Base-by-base conservation (phyloP, 164 flowering plant genomes). In the Houttuynia cordata region DNA sequence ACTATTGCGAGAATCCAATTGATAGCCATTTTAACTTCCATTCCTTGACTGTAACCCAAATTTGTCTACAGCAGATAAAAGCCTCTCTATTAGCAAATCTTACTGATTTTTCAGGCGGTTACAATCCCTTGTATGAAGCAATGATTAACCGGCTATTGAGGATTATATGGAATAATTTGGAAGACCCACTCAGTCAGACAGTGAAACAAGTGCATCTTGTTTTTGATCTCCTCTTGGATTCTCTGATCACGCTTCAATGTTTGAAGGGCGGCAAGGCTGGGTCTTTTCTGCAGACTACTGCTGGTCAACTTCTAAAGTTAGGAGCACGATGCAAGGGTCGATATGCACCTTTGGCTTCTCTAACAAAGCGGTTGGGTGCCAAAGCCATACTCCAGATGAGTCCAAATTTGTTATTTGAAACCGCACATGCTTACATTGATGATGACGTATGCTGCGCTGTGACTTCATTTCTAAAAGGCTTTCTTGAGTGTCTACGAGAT, bases 1-100 rank as follows among this genome's bases (percentile, higher is more conserved):
- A 71, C 57, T 84, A 75, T 59, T 87, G 91, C 58, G 96, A 91
- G 75, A 88, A 81, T 58, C 97, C 99, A 7, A 63, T 54, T 41
- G 99, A 94, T 70, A 81, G 91, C 73, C 99, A 94, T 83, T 91
- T 88, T 67, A 94, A 91, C 71, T 94, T 94, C 65, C 97, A 91
- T 70, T 81, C 91, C 13, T 76, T 94, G 60, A 94, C 99, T 1
- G 97, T 94, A 63, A 68, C 89, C 80, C 97, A 94, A 73, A 94
- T 94, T 61, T 88, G 96, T 69, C 71, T 94, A 71, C 99, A 94
- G 71, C 99, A 94, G 84, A 80, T 94, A 24, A 94, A 91, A 75
- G 81, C 97, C 20, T 85, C 85, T 13, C 61, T 83, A 57, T 69
- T 74, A 63, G 73, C 79, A 62, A 74, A 83, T 56, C 76, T 73